These are phyloP conservation scores for Grammothele lineata DNA, from an alignment of 768 basidiomycete species.

Conservation along the genomic window DNA sequence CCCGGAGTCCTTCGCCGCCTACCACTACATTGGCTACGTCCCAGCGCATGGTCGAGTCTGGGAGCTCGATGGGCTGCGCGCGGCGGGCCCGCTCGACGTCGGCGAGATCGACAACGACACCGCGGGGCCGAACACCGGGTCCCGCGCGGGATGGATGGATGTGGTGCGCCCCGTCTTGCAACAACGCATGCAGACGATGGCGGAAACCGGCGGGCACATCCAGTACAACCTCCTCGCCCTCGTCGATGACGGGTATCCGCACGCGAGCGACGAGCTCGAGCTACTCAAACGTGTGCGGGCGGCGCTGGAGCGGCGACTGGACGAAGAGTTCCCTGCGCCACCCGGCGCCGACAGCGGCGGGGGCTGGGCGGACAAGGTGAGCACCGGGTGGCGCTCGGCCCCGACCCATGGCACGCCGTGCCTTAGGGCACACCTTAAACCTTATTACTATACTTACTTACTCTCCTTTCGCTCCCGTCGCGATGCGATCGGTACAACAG, in stretches of 20 bases:
- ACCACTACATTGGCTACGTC: constrained; percentile 65
- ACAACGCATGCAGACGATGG: constrained; percentile 56
- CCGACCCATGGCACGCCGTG: too few relatives aligned
- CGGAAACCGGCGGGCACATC: constrained; percentile 37
- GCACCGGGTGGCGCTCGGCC: not conserved
- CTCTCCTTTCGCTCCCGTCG: too few relatives aligned
- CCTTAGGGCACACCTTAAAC: too few relatives aligned
- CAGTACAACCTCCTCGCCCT: constrained; percentile 60
- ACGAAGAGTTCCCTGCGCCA: constrained; percentile 24
- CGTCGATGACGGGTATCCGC: constrained; percentile 46
- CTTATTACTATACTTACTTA: too few relatives aligned
- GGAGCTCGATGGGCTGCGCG: constrained; percentile 63
- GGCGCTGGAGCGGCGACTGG: constrained; percentile 42
- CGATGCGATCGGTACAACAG: too few relatives aligned
- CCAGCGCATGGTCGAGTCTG: constrained; percentile 62
- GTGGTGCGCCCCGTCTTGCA: constrained; percentile 55
- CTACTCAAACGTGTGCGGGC: constrained; percentile 44
- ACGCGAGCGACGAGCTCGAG: constrained; percentile 49
- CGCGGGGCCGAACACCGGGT: not conserved
- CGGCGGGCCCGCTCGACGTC: constrained; percentile 55
- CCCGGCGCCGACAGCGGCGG: too few relatives aligned
- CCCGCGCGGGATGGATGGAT: constrained; percentile 46
- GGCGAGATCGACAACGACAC: constrained; percentile 42
- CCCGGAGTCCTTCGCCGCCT: constrained; percentile 37
- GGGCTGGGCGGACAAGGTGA: constrained; percentile 36